Conservation (phyloP, 331 rosid genomes). For the Arachis monticola region DNA sequence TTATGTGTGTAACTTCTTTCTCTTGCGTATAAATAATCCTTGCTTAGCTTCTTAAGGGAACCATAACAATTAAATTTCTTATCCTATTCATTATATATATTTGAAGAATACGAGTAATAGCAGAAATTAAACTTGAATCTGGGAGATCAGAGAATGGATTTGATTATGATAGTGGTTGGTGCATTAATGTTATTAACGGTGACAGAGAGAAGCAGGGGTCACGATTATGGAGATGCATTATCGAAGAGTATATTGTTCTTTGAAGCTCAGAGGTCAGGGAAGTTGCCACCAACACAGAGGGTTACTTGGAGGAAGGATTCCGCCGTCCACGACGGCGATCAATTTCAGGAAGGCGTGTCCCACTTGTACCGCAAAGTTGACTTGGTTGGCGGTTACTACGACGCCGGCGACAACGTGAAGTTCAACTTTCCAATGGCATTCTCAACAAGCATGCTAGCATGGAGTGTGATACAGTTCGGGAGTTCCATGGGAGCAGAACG, state of each 20-base stretch:
- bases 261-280: slow-evolving; percentile 69
- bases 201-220: slow-evolving; percentile 29
- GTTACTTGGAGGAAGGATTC: slow-evolving; percentile 52
- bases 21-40: too few species aligned
- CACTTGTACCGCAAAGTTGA: slow-evolving; percentile 42
- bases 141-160: slow-evolving; percentile 15
- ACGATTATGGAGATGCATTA: slow-evolving; percentile 58
- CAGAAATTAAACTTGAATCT: too few species aligned
- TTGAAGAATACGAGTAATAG: too few species aligned
- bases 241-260: slow-evolving; percentile 58
- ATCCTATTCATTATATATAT: too few species aligned
- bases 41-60: too few species aligned
- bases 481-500: slow-evolving; percentile 51
- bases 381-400: slow-evolving; percentile 61
- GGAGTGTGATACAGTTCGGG: slow-evolving; percentile 67
- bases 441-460: slow-evolving; percentile 57
- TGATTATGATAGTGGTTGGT: neutral
- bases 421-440: slow-evolving; percentile 74
- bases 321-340: slow-evolving; percentile 46
- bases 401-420: slow-evolving; percentile 70
- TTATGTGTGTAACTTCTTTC: too few species aligned
- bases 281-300: slow-evolving; percentile 53
- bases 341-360: slow-evolving; percentile 3
- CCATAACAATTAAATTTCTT: too few species aligned
- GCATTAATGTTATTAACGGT: neutral